Base-by-base conservation (phyloP, 768 basidiomycete genomes). In the Holtermannia corniformis region DNA sequence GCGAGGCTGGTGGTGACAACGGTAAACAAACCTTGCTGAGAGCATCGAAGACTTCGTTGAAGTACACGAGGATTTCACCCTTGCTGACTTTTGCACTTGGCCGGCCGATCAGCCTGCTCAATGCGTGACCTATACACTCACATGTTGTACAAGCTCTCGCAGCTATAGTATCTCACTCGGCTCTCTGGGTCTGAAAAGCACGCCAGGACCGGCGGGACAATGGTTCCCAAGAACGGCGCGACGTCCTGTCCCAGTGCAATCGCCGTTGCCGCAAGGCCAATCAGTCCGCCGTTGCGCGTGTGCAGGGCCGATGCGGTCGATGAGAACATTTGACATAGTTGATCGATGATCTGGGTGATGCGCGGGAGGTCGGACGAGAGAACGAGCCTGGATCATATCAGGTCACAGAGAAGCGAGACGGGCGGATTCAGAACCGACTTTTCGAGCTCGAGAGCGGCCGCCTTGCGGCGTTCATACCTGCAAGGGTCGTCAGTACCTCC, bases 31-130 rank as follows among this genome's bases (percentile, higher is more conserved):
- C 93, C 78, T 96, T 97, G 78, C 88, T 91, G 56, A 97, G 78
- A 1, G 91, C 86, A 73, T 97, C 95, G 63, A 99, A 99, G 51
- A 97, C 89, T 52, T 92, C 90, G 67, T 99, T 99, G 76, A 96
- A 99, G 70, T 92, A 95, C 13, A 96, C 82, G 52, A 99, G 76
- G 26, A 97, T 84, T 72, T 96, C 93, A 37, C 93, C 95, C 64
- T 95, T 93, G 26, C 91, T 93, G 14, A 95, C 92, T 73, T 76
- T 75, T 10, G 65, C 67, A 14, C 65, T 62, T 50, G 2, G 23
- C 41, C 19, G 37, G 13, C 26, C n/a, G 40, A 49, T 59, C 21
- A 59, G 58, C 44, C 44, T 19, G 16, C 11, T 46, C 20, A 22
- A 19, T 21, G 14, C 23, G 22, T 13, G 25, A n/a, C 40, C 16